Conservation (phyloP, 768 basidiomycete genomes). For the Psilocybe subaeruginosa region DNA sequence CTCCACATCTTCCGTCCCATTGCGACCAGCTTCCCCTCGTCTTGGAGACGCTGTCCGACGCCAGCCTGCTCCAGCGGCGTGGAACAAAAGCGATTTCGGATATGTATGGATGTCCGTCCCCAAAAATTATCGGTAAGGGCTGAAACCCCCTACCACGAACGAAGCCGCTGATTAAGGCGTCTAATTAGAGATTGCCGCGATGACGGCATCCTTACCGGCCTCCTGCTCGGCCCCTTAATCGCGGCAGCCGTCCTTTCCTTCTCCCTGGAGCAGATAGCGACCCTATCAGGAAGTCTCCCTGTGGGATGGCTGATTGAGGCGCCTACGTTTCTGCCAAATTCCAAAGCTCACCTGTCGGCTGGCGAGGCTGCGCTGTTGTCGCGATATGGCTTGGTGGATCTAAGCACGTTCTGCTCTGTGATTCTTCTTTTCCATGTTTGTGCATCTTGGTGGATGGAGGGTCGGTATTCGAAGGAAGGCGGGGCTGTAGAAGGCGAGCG, state of each 20-base stretch:
- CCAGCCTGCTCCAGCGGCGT: constrained; percentile 22
- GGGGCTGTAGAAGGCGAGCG: constrained; percentile 73
- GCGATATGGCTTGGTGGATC: constrained; percentile 76
- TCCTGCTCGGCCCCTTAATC: constrained; percentile 84
- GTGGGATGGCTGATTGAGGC: constrained; percentile 79
- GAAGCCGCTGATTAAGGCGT: too few relatives aligned
- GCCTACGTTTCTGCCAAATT: constrained; percentile 56
- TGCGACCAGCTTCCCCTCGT: constrained; percentile 43
- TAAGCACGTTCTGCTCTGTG: constrained; percentile 79
- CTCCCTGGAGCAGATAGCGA: constrained; percentile 38
- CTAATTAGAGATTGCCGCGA: constrained; percentile 70
- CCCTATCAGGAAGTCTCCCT: constrained; percentile 44
- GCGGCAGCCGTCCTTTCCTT: constrained; percentile 68
- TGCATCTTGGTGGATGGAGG: constrained; percentile 78
- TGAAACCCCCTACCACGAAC: constrained; percentile 4
- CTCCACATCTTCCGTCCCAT: constrained; percentile 14
- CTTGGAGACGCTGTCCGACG: constrained; percentile 50
- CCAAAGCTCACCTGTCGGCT: constrained; percentile 43
- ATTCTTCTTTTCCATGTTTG: constrained; percentile 80
- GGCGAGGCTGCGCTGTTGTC: constrained; percentile 63
- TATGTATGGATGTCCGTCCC: constrained; percentile 92
- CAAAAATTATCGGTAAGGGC: constrained; percentile 76
- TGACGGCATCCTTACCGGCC: constrained; percentile 83
- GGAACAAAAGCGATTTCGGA: constrained; percentile 57
- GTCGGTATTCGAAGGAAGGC: constrained; percentile 43